These are phyloP conservation scores for Daldinia eschscholtzii DNA, from an alignment of 2,329 filamentous ascomycete species.

Conservation along the genomic window DNA sequence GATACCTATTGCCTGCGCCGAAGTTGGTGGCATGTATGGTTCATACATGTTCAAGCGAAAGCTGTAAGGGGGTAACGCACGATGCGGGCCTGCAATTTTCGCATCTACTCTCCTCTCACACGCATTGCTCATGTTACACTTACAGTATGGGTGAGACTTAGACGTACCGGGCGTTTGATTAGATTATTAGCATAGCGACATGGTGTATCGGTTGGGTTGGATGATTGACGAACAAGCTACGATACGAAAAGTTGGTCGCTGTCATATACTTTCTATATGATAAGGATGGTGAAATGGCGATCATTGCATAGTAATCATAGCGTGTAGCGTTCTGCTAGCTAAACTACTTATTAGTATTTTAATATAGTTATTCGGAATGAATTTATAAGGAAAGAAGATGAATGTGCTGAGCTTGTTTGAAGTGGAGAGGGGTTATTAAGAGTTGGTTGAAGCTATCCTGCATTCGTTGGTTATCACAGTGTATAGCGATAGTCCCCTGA, in stretches of 20 bases:
- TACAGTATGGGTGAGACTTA: slow-evolving; percentile 1
- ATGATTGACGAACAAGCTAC: slow-evolving; percentile 30
- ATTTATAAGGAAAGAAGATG: background rate
- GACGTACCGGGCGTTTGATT: slow-evolving; percentile 2
- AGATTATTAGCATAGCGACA: slow-evolving; percentile 34
- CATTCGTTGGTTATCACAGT: no score
- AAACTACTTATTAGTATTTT: slow-evolving; percentile 2
- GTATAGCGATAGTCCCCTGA: no score
- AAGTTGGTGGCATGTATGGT: slow-evolving; percentile 95
- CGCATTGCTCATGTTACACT: background rate
- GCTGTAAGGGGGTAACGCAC: slow-evolving; percentile 55
- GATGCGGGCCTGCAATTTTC: background rate
- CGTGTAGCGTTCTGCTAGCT: slow-evolving; percentile 19
- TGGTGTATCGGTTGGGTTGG: slow-evolving; percentile 21
- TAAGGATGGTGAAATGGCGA: slow-evolving; percentile 19
- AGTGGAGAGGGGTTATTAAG: background rate
- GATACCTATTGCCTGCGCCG: slow-evolving; percentile 89
- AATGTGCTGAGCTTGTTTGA: background rate
- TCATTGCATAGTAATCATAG: slow-evolving; percentile 30
- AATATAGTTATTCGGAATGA: background rate
- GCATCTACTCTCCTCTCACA: slow-evolving; percentile 10
- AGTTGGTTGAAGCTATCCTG: background rate
- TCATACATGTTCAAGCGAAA: slow-evolving; percentile 73
- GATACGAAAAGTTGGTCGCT: slow-evolving; percentile 25
- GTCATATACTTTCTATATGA: slow-evolving; percentile 12